phyloP scores from a whole-genome alignment of 495 filamentous ascomycete genomes.

The Aspergillus sparsus region DNA sequence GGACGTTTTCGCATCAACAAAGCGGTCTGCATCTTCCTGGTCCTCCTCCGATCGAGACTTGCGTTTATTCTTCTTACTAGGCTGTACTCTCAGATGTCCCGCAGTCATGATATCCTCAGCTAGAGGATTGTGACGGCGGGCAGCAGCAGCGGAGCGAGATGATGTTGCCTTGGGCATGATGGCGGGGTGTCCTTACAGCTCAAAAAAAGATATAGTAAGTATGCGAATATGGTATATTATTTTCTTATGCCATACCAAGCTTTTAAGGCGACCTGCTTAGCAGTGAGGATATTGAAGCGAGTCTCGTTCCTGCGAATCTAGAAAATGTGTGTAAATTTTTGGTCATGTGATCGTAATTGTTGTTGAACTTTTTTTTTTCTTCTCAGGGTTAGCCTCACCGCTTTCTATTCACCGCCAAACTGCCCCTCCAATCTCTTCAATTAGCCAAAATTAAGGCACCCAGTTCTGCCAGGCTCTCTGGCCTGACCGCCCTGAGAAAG shows the following conservation, averaged over 20 bases:
- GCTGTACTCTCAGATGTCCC: slow-evolving; percentile 58
- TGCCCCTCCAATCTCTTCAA: slow-evolving; percentile 15
- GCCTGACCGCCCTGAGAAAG: slow-evolving; percentile 19
- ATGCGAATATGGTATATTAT: background rate
- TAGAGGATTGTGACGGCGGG: slow-evolving; percentile 67
- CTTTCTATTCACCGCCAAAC: slow-evolving; percentile 13
- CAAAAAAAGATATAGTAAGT: background rate
- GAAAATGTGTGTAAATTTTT: slow-evolving; percentile 45
- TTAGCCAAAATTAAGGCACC: background rate
- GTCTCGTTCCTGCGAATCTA: slow-evolving; percentile 7
- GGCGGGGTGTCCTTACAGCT: slow-evolving; percentile 8
- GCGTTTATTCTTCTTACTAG: slow-evolving; percentile 57
- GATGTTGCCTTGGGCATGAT: slow-evolving; percentile 49
- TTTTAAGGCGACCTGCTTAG: background rate
- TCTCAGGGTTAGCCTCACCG: slow-evolving; percentile 26
- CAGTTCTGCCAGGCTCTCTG: slow-evolving; percentile 15
- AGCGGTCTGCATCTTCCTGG: slow-evolving; percentile 64
- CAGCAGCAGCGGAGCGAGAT: slow-evolving; percentile 41
- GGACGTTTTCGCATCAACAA: slow-evolving; percentile 82
- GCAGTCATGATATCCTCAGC: slow-evolving; percentile 69
- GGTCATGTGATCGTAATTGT: slow-evolving; percentile 41
- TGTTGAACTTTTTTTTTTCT: slow-evolving; percentile 31
- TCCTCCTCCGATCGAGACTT: slow-evolving; percentile 54
- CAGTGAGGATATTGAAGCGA: background rate
- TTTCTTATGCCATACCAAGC: background rate